Base-by-base conservation (phyloP, 2,329 filamentous ascomycete species). In the Penicillium olsonii region DNA sequence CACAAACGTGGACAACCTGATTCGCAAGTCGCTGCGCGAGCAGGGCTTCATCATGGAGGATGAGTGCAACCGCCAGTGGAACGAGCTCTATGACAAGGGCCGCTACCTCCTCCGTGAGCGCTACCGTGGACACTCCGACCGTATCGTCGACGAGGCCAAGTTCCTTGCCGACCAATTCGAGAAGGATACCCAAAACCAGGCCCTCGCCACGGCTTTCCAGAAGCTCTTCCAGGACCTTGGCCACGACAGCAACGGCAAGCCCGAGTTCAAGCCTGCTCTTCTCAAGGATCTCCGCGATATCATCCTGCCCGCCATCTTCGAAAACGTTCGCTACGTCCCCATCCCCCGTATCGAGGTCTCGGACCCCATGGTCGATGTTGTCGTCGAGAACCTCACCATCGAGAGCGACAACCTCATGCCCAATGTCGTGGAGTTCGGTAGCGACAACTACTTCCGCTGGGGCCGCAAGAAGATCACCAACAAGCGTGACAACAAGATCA, bases 371-470 rank as follows among this genome's bases (percentile, higher is more conserved):
- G 79, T 95, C 43, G 94, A 99, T 71, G 87, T 87, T 41, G 83
- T 97, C 41, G 83, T 99, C 37, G 94, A 99, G 77, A 99, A 99
- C 71, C 78, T 99, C 10, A 87, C 96, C 38, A 82, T 99, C 44
- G 94, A 99, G 76, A 92, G 90, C 58, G 92, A 97, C 78, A 99
- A 99, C 75, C 85, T 99, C 61, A 90, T 92, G 75, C 94, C 94
- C 56, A 99, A 99, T 63, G 81, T 92, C 5, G 72, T 95, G 33
- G 92, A 99, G 71, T 81, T 97, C 54, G 83, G 85, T 51, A 94
- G 85, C 67, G 92, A 97, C 75, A 94, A 97, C 77, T 95, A 94
- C 77, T 90, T 92, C 83, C 86, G 89, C 60, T 96, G 88, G 85
- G 94, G 92, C 31, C 90, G 94, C 67, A 96, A 95, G 84, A 87